Evolutionary conservation across 164 flowering plant species (phyloP).

Genomic region (Nymphaea thermarum): DNA sequence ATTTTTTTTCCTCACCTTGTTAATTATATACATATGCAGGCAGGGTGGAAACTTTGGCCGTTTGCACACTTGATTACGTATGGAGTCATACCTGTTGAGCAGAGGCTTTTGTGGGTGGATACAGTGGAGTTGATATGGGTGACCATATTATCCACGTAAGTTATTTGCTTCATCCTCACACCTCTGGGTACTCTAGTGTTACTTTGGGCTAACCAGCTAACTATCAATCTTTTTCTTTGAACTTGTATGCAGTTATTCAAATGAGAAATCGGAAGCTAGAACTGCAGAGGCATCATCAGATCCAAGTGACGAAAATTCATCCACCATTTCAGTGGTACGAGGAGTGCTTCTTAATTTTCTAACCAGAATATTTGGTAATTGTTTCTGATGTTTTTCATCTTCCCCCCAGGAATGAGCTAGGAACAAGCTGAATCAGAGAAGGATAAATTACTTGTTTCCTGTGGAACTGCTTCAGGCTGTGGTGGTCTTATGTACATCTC

Average conservation of each 20-base stretch:
- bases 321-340: conserved; percentile 16
- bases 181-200: background rate
- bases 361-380: background rate
- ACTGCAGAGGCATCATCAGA: conserved; percentile 26
- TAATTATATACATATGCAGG: conserved; percentile 29
- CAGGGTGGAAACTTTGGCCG: conserved; percentile 99
- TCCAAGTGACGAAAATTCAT: conserved; percentile 11
- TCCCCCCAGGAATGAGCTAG: background rate
- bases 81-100: conserved; percentile 82
- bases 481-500: background rate
- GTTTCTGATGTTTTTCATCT: background rate
- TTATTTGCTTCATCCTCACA: background rate
- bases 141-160: conserved; percentile 92
- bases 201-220: background rate
- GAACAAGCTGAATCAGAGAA: background rate
- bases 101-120: conserved; percentile 98
- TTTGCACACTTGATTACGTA: conserved; percentile 93
- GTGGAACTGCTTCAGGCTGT: background rate
- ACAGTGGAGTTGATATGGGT: conserved; percentile 96
- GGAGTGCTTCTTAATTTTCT: background rate
- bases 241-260: conserved; percentile 30
- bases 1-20: background rate
- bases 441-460: background rate
- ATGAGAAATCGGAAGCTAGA: conserved; percentile 62
- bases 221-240: background rate